These are phyloP conservation scores for Umbelopsis ramanniana DNA, from an alignment of 192 early-diverging fungal species.

Conservation along the genomic window DNA sequence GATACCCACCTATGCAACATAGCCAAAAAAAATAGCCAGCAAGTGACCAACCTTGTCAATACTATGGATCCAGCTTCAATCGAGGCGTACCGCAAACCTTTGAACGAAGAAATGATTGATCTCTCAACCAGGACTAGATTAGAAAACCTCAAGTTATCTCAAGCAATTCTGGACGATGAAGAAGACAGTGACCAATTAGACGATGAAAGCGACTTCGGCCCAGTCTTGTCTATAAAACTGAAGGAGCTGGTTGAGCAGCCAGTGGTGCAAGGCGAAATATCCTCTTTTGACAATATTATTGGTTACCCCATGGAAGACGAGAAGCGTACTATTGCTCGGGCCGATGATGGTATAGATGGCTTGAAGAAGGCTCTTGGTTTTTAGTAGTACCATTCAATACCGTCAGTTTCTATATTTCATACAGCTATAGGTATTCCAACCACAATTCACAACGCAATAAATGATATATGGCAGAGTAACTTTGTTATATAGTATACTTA, in stretches of 20 bases:
- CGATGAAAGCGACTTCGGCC: constrained; percentile 5
- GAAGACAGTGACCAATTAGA: constrained; percentile 20
- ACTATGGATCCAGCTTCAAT: constrained; percentile 10
- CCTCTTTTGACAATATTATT: neutral
- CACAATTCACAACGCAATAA: too few relatives aligned
- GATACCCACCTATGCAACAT: constrained; percentile 49
- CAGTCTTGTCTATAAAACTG: neutral
- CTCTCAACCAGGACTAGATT: neutral
- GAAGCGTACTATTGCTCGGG: neutral
- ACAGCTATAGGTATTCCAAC: too few relatives aligned
- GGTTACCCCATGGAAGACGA: neutral
- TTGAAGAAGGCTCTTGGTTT: constrained; percentile 15
- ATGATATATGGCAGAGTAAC: too few relatives aligned
- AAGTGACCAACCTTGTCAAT: neutral
- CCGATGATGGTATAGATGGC: constrained; percentile 3
- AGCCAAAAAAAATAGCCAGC: constrained; percentile 28
- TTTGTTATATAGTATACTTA: too few relatives aligned
- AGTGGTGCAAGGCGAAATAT: neutral
- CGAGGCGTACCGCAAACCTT: neutral
- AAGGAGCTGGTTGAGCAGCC: neutral
- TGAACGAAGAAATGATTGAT: neutral
- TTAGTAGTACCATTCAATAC: too few relatives aligned
- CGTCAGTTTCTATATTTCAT: too few relatives aligned
- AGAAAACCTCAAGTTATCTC: neutral
- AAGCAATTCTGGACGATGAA: neutral